Evolutionary conservation across 2,329 filamentous ascomycete species (phyloP).

Genomic region (Neonectria coccinea): DNA sequence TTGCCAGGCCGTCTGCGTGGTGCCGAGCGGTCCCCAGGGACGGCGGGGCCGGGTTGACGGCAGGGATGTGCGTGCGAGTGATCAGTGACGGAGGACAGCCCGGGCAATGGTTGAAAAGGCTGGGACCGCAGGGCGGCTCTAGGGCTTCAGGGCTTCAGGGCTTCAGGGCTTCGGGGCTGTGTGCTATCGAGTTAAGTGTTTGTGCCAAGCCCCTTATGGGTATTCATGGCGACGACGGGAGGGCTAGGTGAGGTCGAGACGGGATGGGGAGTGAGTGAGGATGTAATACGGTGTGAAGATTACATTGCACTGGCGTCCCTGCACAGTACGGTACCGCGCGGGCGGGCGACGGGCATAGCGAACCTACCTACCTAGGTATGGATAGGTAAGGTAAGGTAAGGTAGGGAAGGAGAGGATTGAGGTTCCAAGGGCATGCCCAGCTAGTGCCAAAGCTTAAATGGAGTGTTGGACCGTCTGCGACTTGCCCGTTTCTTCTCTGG

Average conservation of each 20-base stretch:
- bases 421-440: slow-evolving; percentile 10
- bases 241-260: background rate
- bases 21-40: background rate
- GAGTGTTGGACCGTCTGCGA: slow-evolving; percentile 3
- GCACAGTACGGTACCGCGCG: background rate
- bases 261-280: too few species aligned
- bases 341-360: background rate
- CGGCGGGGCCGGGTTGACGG: background rate
- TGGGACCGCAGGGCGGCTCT: too few species aligned
- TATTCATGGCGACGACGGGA: background rate
- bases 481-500: background rate
- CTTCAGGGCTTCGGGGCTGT: background rate
- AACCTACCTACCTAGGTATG: too few species aligned
- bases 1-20: background rate
- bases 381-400: too few species aligned
- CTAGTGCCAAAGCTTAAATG: slow-evolving; percentile 43
- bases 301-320: background rate
- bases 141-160: background rate
- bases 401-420: background rate
- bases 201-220: too few species aligned
- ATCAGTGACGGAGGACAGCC: background rate
- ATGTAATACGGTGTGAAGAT: background rate
- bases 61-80: background rate
- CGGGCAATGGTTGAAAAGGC: too few species aligned
- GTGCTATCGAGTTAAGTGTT: too few species aligned